Conservation (phyloP, 108 stramenopile species). For the Seminavis robusta region DNA sequence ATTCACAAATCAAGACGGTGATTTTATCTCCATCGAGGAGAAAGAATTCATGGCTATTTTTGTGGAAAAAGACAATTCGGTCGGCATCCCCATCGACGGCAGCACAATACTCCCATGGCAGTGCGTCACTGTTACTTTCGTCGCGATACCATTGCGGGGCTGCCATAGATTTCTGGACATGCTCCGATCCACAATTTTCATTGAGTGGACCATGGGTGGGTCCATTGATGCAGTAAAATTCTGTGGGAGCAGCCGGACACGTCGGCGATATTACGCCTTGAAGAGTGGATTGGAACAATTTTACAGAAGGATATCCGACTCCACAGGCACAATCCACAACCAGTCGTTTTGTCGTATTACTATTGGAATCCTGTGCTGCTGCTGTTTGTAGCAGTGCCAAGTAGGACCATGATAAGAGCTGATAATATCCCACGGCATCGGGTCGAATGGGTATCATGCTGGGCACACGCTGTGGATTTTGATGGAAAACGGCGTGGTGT, state of each 20-base stretch:
- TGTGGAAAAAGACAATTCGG: constrained; percentile 91
- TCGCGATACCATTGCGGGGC: constrained; percentile 64
- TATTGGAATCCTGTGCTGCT: constrained; percentile 4
- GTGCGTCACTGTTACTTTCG: not conserved
- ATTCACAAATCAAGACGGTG: constrained; percentile 81
- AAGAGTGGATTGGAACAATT: constrained; percentile 4
- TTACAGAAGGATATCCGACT: constrained; percentile 71
- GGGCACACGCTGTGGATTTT: constrained; percentile 56
- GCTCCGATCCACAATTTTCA: constrained; percentile 91
- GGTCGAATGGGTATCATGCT: constrained; percentile 46
- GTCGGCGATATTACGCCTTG: not conserved
- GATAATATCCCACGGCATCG: constrained; percentile 75
- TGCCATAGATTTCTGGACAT: constrained; percentile 85
- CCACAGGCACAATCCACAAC: constrained; percentile 92
- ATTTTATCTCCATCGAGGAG: constrained; percentile 98
- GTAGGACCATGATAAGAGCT: constrained; percentile 73
- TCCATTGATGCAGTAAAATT: constrained; percentile 50
- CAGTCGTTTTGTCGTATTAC: constrained; percentile 25
- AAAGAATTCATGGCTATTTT: constrained; percentile 21
- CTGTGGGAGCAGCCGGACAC: constrained; percentile 8
- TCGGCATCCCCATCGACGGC: constrained; percentile 99
- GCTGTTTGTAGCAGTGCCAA: constrained; percentile 40
- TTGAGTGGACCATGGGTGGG: constrained; percentile 80
- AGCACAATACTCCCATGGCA: constrained; percentile 40
- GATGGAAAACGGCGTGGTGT: constrained; percentile 88